Percentiles rank a stretch among this genome's conserved stretches.
Evolutionary conservation across 1,284 basidiomycete species (phyloP).

Genomic region (Ceratobasidium sp.): DNA sequence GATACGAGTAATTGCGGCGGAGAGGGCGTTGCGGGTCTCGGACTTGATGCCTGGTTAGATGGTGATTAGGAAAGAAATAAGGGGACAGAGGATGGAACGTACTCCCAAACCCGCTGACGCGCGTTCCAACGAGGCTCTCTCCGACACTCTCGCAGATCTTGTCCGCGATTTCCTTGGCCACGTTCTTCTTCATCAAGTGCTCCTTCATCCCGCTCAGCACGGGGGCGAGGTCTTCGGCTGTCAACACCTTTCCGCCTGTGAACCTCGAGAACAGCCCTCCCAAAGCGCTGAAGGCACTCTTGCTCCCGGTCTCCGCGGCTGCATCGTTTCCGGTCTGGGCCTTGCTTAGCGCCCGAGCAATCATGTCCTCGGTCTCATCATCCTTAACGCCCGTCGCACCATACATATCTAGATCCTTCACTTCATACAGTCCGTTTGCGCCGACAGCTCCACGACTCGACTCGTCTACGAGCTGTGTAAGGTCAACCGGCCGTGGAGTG

Average conservation of each 20-base stretch:
- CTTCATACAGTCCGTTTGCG: conserved; percentile 91
- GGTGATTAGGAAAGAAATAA: conserved; percentile 21
- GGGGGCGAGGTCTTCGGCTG: conserved; percentile 86
- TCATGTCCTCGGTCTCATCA: conserved; percentile 68
- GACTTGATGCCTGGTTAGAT: conserved; percentile 77
- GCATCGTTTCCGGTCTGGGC: conserved; percentile 55
- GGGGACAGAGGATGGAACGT: background rate
- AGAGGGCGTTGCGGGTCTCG: conserved; percentile 87
- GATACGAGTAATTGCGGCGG: conserved; percentile 91
- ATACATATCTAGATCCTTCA: conserved; percentile 90
- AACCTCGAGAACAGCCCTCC: conserved; percentile 85
- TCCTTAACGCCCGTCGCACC: conserved; percentile 56
- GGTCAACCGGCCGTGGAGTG: conserved; percentile 63
- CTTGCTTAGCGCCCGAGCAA: conserved; percentile 68
- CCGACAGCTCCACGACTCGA: conserved; percentile 84
- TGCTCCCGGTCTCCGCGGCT: conserved; percentile 29
- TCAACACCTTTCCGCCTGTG: conserved; percentile 85
- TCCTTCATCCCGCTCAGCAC: conserved; percentile 96
- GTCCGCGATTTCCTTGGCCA: conserved; percentile 94
- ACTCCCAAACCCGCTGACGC: conserved; percentile 85
- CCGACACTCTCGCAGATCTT: conserved; percentile 96
- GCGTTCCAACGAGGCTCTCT: conserved; percentile 89
- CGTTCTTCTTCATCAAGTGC: conserved; percentile 98
- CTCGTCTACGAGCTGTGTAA: conserved; percentile 78
- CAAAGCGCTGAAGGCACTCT: conserved; percentile 68